Conservation (phyloP, 208 protist genomes). For the Trypanosomatidae sp. region DNA sequence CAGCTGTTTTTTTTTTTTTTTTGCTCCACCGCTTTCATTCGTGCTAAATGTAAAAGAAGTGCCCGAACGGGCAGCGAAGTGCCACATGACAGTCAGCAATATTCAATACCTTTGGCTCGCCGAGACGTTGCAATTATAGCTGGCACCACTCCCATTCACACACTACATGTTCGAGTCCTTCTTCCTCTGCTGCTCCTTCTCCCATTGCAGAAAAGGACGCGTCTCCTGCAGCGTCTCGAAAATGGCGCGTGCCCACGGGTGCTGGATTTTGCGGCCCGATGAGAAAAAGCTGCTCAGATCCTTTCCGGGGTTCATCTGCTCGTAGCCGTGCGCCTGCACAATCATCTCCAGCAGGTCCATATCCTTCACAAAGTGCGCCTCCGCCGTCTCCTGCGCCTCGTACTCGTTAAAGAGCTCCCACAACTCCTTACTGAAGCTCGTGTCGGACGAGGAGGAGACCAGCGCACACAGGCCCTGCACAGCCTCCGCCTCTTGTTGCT, state of each 20-base stretch:
- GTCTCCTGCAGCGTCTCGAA: conserved; percentile 62
- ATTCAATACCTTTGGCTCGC: no score
- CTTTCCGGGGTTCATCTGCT: conserved; percentile 59
- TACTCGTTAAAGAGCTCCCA: conserved; percentile 84
- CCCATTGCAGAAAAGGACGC: conserved; percentile 24
- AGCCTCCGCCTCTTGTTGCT: conserved; percentile 57
- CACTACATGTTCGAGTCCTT: neutral
- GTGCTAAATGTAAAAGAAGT: no score
- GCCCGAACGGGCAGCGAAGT: no score
- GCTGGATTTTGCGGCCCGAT: conserved; percentile 68
- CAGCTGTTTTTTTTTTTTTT: no score
- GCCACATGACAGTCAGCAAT: no score
- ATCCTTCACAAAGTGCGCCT: conserved; percentile 90
- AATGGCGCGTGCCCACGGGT: conserved; percentile 76
- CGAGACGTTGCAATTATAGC: neutral
- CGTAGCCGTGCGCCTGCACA: conserved; percentile 89
- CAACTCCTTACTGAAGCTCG: conserved; percentile 58
- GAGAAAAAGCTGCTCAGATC: conserved; percentile 78
- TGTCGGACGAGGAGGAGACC: conserved; percentile 31
- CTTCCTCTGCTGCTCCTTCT: conserved; percentile 11
- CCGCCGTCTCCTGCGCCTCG: conserved; percentile 79
- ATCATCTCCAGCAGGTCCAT: conserved; percentile 94
- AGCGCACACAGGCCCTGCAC: conserved; percentile 50
- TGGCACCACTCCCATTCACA: neutral
- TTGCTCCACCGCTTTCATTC: no score